Conservation (phyloP, 2,329 filamentous ascomycete species). For the Botryotinia calthae region DNA sequence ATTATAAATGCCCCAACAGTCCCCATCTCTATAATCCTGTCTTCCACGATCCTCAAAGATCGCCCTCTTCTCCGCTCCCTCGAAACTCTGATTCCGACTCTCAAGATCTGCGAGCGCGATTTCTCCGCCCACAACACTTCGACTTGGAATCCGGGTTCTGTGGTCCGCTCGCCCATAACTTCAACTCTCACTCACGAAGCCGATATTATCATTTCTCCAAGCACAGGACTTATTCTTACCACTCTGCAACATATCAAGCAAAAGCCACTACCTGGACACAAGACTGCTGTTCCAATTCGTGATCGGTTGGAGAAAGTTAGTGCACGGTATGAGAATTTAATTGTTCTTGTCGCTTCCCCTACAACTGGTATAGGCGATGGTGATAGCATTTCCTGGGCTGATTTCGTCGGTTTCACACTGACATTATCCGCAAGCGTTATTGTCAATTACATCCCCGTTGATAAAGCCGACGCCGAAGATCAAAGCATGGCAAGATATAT, state of each 20-base stretch:
- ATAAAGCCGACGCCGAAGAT: constrained; percentile 37
- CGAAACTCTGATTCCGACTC: constrained; percentile 47
- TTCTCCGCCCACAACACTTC: constrained; percentile 45
- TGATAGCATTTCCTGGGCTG: constrained; percentile 32
- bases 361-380: constrained; percentile 37
- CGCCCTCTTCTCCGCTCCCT: constrained; percentile 51
- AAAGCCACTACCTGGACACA: constrained; percentile 62
- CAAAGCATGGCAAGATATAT: constrained; percentile 55
- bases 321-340: constrained; percentile 62
- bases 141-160: constrained; percentile 39
- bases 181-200: constrained; percentile 56
- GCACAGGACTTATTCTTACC: constrained; percentile 66
- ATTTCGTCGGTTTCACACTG: constrained; percentile 36
- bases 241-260: constrained; percentile 72
- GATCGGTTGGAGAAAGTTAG: constrained; percentile 54
- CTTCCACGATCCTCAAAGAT: constrained; percentile 45
- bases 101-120: constrained; percentile 60
- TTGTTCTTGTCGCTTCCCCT: constrained; percentile 64
- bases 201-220: constrained; percentile 70
- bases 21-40: constrained; percentile 50
- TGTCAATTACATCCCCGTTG: constrained; percentile 45
- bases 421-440: constrained; percentile 43
- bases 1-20: constrained; percentile 24
- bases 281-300: constrained; percentile 48
- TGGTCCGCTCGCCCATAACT: constrained; percentile 39